Base-by-base conservation (phyloP, 495 filamentous ascomycete genomes). In the Penicillium chermesinum region DNA sequence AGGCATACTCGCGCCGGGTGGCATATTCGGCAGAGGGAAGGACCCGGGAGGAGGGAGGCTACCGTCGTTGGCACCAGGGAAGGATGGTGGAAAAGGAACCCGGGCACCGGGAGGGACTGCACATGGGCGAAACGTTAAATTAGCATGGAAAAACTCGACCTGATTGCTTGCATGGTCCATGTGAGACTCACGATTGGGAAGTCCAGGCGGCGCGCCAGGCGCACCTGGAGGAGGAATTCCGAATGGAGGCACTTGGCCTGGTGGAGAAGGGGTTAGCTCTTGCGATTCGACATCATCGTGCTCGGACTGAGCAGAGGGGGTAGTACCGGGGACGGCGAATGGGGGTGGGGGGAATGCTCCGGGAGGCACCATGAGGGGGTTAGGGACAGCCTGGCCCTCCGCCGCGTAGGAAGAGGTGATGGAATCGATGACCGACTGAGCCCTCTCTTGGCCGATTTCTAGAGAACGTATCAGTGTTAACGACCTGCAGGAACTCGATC, bases 381-480 rank as follows among this genome's bases (percentile, higher is more conserved):
- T 95, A 21, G 82, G 78, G 55, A 83, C 77, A 46, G 86, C 79
- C 66, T 96, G 88, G 61, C 93, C 93, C 64, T 93, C 93, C 52
- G 89, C 90, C 37, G 85, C 86, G 77, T 98, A 97, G 20, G 90
- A 93, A 32, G 81, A 85, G 12, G 93, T 97, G 69, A 98, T 98
- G 45, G 83, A 88, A 73, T 98, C 93, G 64, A 98, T 98, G 46
- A 98, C 94, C 30, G 84, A 90, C 67, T 98, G 93, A 20, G 94
- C 91, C 70, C 97, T 95, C 71, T 97, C 93, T 68, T 96, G 91
- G 45, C 91, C 91, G 66, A 99, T 96, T 75, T 96, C 90, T 94
- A 63, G 2, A 30, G 15, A 30, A 30, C 25, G 10, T n/a, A 16
- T 15, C 0, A 13, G 18, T 30, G 38, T 63, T 27, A 54, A 52